Conservation (phyloP, 2,329 filamentous ascomycete species). For the Colletotrichum melonis region DNA sequence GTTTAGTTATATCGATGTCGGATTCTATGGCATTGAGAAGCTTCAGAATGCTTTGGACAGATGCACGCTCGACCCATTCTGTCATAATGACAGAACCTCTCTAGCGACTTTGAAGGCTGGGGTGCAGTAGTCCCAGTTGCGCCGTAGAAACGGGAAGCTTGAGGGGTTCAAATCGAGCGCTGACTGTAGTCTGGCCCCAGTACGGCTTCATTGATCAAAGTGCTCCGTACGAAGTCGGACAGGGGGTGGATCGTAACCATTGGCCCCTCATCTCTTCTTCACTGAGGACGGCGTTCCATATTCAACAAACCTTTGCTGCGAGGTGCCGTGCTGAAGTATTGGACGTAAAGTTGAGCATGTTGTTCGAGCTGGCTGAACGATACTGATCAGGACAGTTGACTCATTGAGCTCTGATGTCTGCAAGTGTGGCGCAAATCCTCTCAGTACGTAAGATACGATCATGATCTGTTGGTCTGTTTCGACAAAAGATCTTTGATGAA, state of each 20-base stretch:
- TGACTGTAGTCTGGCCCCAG: not conserved
- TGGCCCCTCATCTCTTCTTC: not conserved
- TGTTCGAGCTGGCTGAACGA: not conserved
- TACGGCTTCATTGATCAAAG: not conserved
- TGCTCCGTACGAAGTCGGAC: not conserved
- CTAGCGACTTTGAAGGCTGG: not conserved
- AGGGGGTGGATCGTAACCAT: not conserved
- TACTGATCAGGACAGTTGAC: not conserved
- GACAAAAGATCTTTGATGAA: not conserved
- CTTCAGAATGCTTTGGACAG: not conserved
- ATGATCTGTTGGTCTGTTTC: not conserved
- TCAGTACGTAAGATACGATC: not conserved
- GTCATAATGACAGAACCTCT: constrained; percentile 20
- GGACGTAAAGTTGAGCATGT: not conserved
- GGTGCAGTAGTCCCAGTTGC: constrained; percentile 18
- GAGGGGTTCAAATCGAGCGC: constrained; percentile 13
- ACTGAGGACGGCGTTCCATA: too few species aligned
- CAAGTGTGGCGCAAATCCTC: not conserved
- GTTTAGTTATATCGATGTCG: constrained; percentile 9
- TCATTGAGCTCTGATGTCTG: too few species aligned
- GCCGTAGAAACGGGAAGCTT: constrained; percentile 22
- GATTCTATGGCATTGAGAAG: constrained; percentile 16
- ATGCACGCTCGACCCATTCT: constrained; percentile 5
- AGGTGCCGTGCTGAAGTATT: not conserved
- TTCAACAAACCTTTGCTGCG: not conserved